Evolutionary conservation across 148 eudicot genomes (phyloP), one percentile per base, ranked within the genome.

Genomic region (Agrostemma githago): DNA sequence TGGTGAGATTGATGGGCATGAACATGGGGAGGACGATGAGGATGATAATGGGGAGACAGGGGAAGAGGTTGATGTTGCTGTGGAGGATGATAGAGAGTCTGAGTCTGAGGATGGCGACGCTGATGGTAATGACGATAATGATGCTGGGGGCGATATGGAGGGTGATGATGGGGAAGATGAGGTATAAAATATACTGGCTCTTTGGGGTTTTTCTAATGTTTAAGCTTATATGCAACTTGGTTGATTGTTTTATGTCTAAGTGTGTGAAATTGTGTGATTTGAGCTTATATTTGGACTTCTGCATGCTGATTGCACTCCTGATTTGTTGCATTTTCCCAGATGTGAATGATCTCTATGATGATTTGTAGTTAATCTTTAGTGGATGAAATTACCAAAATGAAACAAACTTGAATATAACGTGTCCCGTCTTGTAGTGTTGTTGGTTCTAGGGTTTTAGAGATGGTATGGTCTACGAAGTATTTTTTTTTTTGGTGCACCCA

Each of bases 1-100:
- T 66, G 96, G 93, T 6, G 96, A 91, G 76, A 91, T 91, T 70
- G 96, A 91, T 82, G 96, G 84, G 6, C 96, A 91, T 77, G 96
- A 91, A 79, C 96, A 91, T 65, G 91, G 96, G 39, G 96, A 91
- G 68, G 92, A 77, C 14, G 92, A 85, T 40, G 96, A 87, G 79
- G 97, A 91, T 81, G 97, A 89, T 77, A 72, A 86, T 74, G 93
- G 91, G 8, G 93, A 89, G 78, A 89, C 89, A 0, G 96, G 91
- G 0, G 96, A 89, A 68, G 97, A 91, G 67, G 93, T 72, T 61
- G 86, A 74, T 59, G 79, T 77, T 54, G 88, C 74, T 59, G 79
- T 77, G 44, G 88, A 85, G 53, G 90, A 88, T 61, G 90, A 73
- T 59, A 86, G 82, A 0, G 90, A 76, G 26, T 82, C 73, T 56